phyloP scores from a whole-genome alignment of 116 monocot species.

The Dioscorea cayenensis region DNA sequence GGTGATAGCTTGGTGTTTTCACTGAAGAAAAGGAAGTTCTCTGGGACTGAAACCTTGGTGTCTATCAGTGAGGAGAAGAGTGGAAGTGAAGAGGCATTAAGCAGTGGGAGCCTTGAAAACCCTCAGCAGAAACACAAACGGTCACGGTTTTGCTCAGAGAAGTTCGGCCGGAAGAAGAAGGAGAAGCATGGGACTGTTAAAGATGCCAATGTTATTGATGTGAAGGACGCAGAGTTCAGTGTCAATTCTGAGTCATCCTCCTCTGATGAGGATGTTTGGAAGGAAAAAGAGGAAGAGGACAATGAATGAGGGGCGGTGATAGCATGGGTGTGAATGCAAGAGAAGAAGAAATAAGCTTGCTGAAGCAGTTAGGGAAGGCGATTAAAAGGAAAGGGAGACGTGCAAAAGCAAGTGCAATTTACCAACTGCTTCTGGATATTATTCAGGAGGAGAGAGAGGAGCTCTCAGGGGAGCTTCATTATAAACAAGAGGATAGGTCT shows the following conservation, averaged over 20 bases:
- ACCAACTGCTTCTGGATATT: not conserved
- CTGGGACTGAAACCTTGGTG: not conserved
- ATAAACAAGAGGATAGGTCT: not conserved
- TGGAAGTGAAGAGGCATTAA: not conserved
- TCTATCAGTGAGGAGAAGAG: not conserved
- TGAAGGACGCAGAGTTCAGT: not conserved
- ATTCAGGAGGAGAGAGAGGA: not conserved
- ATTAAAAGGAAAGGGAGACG: not conserved
- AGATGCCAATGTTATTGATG: not conserved
- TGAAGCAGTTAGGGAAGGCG: not conserved
- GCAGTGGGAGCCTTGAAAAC: not conserved
- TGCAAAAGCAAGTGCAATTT: not conserved
- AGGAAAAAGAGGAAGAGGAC: not conserved
- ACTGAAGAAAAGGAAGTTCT: not conserved
- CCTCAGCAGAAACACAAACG: not conserved
- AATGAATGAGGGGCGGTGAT: not conserved
- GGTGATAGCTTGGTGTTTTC: not conserved
- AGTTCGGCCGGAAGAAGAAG: not conserved
- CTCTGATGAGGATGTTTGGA: not conserved
- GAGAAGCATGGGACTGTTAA: not conserved
- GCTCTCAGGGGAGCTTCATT: not conserved
- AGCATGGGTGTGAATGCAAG: not conserved
- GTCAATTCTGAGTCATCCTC: not conserved
- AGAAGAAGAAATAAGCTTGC: not conserved
- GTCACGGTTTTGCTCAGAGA: not conserved